Evolutionary conservation across 164 flowering plant genomes (phyloP), one percentile per base, ranked within the genome.

Genomic region (Litsea cubeba): DNA sequence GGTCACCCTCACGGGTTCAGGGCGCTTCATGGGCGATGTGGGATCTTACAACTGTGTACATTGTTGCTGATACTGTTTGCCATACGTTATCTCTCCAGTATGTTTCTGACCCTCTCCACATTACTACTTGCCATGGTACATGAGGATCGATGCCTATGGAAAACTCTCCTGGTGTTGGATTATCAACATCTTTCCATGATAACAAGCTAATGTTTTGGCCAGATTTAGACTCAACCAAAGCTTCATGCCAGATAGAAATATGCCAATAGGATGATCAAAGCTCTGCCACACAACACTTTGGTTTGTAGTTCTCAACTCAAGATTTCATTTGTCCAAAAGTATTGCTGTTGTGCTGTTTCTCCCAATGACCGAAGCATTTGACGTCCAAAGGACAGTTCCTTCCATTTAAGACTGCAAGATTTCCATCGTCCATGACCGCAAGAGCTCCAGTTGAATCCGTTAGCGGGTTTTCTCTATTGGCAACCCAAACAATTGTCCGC

Each of bases 191-290:
- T 62, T 62, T 62, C 65, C 65, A 62, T 24, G 65, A 62, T 24
- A 8, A 3, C 3, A 62, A n/a, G 65, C 50, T 10, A 1, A 26
- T 17, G 5, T 65, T 77, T 62, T 64, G 51, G 3, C 80, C 80
- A 0, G 72, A 73, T 3, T 60, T 3, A n/a, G 2, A 54, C 82
- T 71, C 62, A 65, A 35, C 12, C 62, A 70, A 1, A 86, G 1
- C 35, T 51, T 77, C 77, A 70, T 58, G 40, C 73, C 65, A 26
- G 73, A 14, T 15, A 71, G 73, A 2, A 70, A 3, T 20, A 62
- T 8, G 15, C 12, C 40, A 11, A 32, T 7, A 1, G 72, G 72
- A 8, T 50, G 32, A 20, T 54, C 40, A 17, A 70, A 70, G 35
- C 72, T 70, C 24, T 25, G 22, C 72, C 72, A 70, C 23, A 78